Base-by-base conservation (phyloP, 805 yeast species). In the Saccharomyces mikatae region DNA sequence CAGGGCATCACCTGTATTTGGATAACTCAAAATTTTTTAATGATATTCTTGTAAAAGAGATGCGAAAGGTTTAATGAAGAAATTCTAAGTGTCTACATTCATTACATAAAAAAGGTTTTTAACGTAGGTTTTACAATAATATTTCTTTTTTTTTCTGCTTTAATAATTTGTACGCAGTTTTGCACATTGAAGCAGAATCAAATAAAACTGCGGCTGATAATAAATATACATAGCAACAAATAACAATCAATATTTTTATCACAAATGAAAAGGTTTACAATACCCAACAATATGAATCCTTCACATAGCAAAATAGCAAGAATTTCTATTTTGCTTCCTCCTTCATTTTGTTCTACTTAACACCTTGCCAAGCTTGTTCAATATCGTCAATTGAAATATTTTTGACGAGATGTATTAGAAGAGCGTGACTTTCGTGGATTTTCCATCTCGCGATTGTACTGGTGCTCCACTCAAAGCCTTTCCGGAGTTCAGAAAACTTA, bases 1-100 rank as follows among this genome's bases (percentile, higher is more conserved):
- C 87, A 4, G 95, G 95, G 1, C 95, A 87, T 68, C 95, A 87
- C 65, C 62, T 87, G n/a, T 87, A 87, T 64, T 72, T 87, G 56
- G 96, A 87, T 66, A 86, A 86, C 62, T 71, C 74, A 49, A 56
- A 64, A 10, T 74, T 62, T 29, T 87, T 87, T 63, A 84, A 87
- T 63, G 58, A 69, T 9, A 56, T 80, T 55, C 66, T 86, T 32
- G 53, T 75, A 2, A 59, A 72, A 4, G 86, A 84, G 64, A 82
- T 86, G 87, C 60, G 62, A 50, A 58, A 30, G 10, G 24, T 44
- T 11, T 44, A 46, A 28, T 36, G 49, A 27, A 44, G 24, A 17
- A 36, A 6, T 36, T 6, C 2, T 17, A 8, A 17, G 41, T 11
- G 17, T 17, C 8, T 36, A 14, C 36, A 13, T 31, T 14, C 17